Conservation (phyloP, 306 rosid genomes). For the Prunus padus region DNA sequence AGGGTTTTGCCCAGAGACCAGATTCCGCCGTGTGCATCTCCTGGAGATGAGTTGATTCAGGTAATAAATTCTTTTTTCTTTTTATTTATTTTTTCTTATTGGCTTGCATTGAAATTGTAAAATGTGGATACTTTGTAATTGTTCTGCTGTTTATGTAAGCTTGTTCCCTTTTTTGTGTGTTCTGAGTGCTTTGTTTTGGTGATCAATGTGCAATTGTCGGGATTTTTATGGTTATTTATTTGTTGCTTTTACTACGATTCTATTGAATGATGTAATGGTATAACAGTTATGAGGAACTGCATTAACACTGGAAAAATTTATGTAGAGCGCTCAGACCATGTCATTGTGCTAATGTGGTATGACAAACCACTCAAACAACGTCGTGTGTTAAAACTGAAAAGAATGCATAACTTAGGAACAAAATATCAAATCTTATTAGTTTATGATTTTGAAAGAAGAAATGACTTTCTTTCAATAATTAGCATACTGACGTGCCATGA, state of each 20-base stretch:
- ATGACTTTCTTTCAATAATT: not conserved
- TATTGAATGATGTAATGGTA: not conserved
- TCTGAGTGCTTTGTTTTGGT: not conserved
- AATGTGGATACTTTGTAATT: not conserved
- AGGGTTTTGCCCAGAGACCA: constrained; percentile 66
- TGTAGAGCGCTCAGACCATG: not conserved
- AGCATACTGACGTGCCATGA: not conserved
- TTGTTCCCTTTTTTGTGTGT: not conserved
- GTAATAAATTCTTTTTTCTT: constrained; percentile 22
- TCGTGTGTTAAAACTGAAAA: not conserved
- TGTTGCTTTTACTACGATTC: not conserved
- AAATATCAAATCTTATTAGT: not conserved
- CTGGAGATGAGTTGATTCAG: constrained; percentile 72
- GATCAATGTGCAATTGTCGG: not conserved
- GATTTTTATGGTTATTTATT: not conserved
- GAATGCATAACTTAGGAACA: not conserved
- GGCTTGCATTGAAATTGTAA: not conserved
- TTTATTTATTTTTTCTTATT: not conserved
- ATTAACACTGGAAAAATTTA: not conserved
- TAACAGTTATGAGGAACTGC: not conserved
- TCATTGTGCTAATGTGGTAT: not conserved
- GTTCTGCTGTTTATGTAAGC: not conserved
- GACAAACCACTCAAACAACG: not conserved
- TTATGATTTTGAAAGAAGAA: not conserved
- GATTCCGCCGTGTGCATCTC: constrained; percentile 44